Evolutionary conservation across 2,329 filamentous ascomycete species (phyloP).

Genomic region (Rutstroemia sp.): DNA sequence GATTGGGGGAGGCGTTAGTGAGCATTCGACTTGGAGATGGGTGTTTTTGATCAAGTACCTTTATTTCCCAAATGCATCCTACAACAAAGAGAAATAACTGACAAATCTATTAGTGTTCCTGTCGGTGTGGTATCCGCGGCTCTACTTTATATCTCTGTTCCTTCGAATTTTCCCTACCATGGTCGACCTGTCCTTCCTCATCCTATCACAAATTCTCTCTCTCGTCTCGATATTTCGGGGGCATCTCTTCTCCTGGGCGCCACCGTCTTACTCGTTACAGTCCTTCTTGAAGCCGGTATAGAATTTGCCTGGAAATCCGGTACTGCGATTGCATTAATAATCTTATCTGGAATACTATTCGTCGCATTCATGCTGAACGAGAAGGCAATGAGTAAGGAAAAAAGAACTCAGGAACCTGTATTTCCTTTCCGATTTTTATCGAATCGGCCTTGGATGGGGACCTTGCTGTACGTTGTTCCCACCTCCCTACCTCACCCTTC

Average conservation of each 20-base stretch:
- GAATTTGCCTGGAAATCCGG: background rate
- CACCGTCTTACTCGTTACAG: background rate
- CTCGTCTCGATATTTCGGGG: background rate
- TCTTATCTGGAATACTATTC: background rate
- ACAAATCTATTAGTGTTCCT: background rate
- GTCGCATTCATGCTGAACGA: background rate
- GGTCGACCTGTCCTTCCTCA: background rate
- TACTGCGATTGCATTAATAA: background rate
- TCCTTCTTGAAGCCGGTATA: background rate
- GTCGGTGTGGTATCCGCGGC: background rate
- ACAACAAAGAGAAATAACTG: background rate
- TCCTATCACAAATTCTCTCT: background rate
- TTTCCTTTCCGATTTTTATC: background rate
- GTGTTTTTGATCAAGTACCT: background rate
- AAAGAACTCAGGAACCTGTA: background rate
- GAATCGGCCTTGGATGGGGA: background rate
- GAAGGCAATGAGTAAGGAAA: background rate
- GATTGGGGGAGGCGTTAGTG: background rate
- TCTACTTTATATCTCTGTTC: background rate
- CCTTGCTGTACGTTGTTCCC: background rate
- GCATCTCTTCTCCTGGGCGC: background rate
- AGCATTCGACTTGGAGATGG: slow-evolving; percentile 1
- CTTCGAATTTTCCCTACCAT: background rate
- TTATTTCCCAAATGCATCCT: too few relatives aligned
- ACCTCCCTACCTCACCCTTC: background rate